phyloP scores from a whole-genome alignment of 2,329 filamentous ascomycete genomes.

The Pseudogymnoascus sp. region DNA sequence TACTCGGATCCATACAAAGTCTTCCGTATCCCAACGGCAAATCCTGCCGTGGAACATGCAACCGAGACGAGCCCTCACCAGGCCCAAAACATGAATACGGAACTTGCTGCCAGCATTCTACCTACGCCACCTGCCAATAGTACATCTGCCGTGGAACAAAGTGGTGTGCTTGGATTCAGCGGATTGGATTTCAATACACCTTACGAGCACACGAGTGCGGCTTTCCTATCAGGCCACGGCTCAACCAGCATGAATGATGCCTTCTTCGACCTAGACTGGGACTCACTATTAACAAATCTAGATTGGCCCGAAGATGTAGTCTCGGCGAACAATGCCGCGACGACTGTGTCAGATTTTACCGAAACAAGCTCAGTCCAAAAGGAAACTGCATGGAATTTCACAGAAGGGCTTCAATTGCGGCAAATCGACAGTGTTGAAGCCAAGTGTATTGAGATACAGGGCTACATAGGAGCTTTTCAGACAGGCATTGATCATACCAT shows the following conservation, averaged over 20 bases:
- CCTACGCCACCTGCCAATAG: neutral
- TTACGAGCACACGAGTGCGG: neutral
- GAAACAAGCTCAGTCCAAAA: neutral
- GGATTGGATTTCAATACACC: neutral
- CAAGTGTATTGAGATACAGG: neutral
- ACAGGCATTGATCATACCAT: neutral
- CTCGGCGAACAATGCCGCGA: neutral
- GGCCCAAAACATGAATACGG: neutral
- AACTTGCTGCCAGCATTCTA: neutral
- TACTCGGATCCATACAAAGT: slow-evolving; percentile 3
- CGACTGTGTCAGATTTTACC: neutral
- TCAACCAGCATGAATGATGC: neutral
- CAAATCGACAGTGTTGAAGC: neutral
- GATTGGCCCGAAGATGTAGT: neutral
- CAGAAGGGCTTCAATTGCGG: neutral
- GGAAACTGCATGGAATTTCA: neutral
- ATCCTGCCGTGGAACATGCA: neutral
- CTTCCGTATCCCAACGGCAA: neutral
- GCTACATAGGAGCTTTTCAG: neutral
- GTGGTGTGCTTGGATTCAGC: neutral
- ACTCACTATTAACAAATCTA: neutral
- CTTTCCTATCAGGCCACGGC: neutral
- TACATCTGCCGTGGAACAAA: neutral
- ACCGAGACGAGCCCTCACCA: neutral
- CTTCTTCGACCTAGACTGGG: neutral